A percentile compares a stretch with the other conserved stretches of the same genome.
Evolutionary conservation across 371 early-diverging fungal genomes (phyloP).

Genomic region (Circinella umbellata): DNA sequence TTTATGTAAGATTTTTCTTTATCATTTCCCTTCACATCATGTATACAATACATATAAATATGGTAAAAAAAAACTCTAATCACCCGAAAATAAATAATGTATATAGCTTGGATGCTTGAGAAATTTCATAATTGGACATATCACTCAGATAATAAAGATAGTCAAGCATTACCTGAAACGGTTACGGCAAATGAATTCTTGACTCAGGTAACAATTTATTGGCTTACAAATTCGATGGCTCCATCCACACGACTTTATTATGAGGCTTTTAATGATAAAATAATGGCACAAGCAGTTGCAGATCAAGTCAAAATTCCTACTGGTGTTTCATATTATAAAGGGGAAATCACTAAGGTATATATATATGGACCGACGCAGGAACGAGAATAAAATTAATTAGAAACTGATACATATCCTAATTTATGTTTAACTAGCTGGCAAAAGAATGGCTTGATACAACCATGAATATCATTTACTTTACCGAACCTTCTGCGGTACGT

Average conservation of each 20-base stretch:
- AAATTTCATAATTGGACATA: conserved; percentile 65
- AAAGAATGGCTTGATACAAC: conserved; percentile 58
- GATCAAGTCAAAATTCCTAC: conserved; percentile 51
- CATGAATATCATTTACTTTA: conserved; percentile 27
- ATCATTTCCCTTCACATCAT: too few species aligned
- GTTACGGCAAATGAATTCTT: conserved; percentile 56
- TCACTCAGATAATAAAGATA: conserved; percentile 34
- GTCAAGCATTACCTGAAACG: conserved; percentile 45
- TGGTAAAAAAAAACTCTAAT: conserved; percentile 16
- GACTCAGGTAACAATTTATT: conserved; percentile 66
- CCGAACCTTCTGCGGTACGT: conserved; percentile 26
- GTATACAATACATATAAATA: too few species aligned
- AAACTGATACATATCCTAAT: too few species aligned
- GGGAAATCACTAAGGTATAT: conserved; percentile 36
- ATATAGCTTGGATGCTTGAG: conserved; percentile 66
- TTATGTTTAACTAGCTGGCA: conserved; percentile 36
- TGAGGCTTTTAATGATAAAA: conserved; percentile 42
- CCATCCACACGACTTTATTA: conserved; percentile 70
- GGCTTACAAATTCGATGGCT: conserved; percentile 66
- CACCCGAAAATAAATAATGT: neutral
- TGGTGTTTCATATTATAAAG: conserved; percentile 57
- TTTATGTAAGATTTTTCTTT: conserved; percentile 10
- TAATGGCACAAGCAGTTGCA: conserved; percentile 31
- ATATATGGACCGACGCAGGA: too few species aligned
- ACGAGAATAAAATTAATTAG: too few species aligned